These are phyloP conservation scores for Beta macrorhiza DNA, from an alignment of 179 eudicot genomes.

Conservation along the genomic window DNA sequence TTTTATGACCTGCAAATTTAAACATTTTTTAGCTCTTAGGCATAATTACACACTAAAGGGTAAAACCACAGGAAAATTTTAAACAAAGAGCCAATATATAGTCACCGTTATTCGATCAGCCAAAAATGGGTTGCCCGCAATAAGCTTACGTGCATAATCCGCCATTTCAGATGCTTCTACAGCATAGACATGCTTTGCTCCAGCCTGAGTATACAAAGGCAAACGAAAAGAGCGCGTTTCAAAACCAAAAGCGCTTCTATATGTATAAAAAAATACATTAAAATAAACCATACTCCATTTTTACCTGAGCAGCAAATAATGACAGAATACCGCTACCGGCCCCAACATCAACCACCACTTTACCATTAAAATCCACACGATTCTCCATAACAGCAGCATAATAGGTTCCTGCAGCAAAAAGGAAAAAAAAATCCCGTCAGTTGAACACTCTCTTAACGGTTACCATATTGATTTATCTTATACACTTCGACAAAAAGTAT, in stretches of 20 bases:
- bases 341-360: conserved; percentile 98
- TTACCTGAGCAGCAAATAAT: conserved; percentile 96
- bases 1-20: conserved; percentile 65
- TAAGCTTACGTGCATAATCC: conserved; percentile 88
- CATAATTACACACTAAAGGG: not conserved
- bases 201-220: conserved; percentile 57
- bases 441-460: not conserved
- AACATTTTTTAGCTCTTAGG: conserved; percentile 10
- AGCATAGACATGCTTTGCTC: conserved; percentile 97
- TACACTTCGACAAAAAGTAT: not conserved
- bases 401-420: conserved; percentile 66
- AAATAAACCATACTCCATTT: conserved; percentile 5
- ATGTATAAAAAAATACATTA: not conserved
- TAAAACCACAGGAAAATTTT: not conserved
- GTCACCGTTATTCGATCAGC: conserved; percentile 79
- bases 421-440: not conserved
- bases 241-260: not conserved
- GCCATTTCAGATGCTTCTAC: conserved; percentile 99
- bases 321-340: conserved; percentile 98
- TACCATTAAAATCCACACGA: conserved; percentile 77
- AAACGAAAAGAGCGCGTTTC: not conserved
- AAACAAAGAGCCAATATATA: conserved; percentile 9
- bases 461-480: not conserved
- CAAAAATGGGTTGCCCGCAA: conserved; percentile 83
- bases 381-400: conserved; percentile 97